phyloP scores from a whole-genome alignment of 495 filamentous ascomycete genomes.

The Neurospora sp. region DNA sequence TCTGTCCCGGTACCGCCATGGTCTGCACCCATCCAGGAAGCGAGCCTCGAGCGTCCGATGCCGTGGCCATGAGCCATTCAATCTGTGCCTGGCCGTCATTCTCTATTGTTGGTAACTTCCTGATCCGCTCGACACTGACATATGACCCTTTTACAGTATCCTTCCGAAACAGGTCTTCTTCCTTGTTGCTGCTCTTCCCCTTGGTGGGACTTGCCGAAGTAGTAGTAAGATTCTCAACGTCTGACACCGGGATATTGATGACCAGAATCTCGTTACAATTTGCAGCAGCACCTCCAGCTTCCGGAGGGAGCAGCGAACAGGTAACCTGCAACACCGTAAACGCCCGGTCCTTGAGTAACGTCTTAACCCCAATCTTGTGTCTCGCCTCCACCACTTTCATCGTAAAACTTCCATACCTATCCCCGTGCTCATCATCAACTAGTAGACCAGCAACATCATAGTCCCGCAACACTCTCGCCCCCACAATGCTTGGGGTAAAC shows the following conservation, averaged over 20 bases:
- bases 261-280: slow-evolving; percentile 38
- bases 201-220: slow-evolving; percentile 23
- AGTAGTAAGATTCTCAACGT: slow-evolving; percentile 17
- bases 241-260: slow-evolving; percentile 43
- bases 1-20: slow-evolving; percentile 50
- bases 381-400: slow-evolving; percentile 43
- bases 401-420: slow-evolving; percentile 38
- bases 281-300: background rate
- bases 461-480: slow-evolving; percentile 45
- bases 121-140: slow-evolving; percentile 51
- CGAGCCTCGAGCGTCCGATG: slow-evolving; percentile 56
- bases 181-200: slow-evolving; percentile 13
- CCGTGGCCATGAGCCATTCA: slow-evolving; percentile 61
- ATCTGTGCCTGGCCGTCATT: slow-evolving; percentile 23
- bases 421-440: slow-evolving; percentile 18
- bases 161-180: slow-evolving; percentile 1
- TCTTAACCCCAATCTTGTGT: slow-evolving; percentile 34
- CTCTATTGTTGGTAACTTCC: slow-evolving; percentile 14
- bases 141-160: slow-evolving; percentile 45
- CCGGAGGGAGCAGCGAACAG: slow-evolving; percentile 4
- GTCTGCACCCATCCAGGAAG: slow-evolving; percentile 62
- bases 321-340: slow-evolving; percentile 45
- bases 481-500: slow-evolving; percentile 62
- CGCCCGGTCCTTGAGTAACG: slow-evolving; percentile 42
- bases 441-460: slow-evolving; percentile 19